Conservation (phyloP, 2,329 filamentous ascomycete genomes). For the Phaeoacremonium minimum region DNA sequence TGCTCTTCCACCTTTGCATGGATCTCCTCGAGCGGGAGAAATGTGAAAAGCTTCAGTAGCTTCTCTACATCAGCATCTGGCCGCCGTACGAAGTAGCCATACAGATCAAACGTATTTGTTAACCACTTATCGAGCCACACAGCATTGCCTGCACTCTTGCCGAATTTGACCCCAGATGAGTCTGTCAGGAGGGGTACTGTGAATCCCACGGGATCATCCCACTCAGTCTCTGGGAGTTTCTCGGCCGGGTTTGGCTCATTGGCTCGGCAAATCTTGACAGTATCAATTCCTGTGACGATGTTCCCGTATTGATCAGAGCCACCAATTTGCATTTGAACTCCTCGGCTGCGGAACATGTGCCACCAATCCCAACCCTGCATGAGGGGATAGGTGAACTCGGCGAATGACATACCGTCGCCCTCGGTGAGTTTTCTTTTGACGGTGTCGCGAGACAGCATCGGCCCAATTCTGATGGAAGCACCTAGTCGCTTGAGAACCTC, state of each 20-base stretch:
- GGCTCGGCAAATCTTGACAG: constrained; percentile 70
- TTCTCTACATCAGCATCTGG: constrained; percentile 77
- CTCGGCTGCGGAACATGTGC: constrained; percentile 66
- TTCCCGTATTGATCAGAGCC: constrained; percentile 97
- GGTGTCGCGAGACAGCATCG: constrained; percentile 86
- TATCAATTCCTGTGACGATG: constrained; percentile 84
- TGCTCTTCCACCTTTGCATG: constrained; percentile 64
- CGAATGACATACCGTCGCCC: constrained; percentile 88
- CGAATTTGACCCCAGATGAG: constrained; percentile 81
- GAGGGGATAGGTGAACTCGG: constrained; percentile 89
- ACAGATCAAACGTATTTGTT: constrained; percentile 81
- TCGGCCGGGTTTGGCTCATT: constrained; percentile 41
- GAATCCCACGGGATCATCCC: constrained; percentile 70
- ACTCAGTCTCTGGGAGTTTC: constrained; percentile 33
- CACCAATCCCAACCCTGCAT: constrained; percentile 98
- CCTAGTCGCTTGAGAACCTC: constrained; percentile 76
- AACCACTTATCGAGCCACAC: constrained; percentile 83
- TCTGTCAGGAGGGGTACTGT: constrained; percentile 89
- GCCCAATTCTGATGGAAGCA: constrained; percentile 68
- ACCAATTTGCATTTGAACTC: constrained; percentile 82
- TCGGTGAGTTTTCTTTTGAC: constrained; percentile 73
- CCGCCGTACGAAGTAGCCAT: constrained; percentile 82
- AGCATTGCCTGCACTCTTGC: constrained; percentile 91
- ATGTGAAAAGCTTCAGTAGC: constrained; percentile 87
- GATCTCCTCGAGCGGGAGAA: constrained; percentile 72